A percentile compares a stretch with the other conserved stretches of the same genome.
phyloP scores from a whole-genome alignment of 2,329 filamentous ascomycete species.

The Diaporthe nobilis region DNA sequence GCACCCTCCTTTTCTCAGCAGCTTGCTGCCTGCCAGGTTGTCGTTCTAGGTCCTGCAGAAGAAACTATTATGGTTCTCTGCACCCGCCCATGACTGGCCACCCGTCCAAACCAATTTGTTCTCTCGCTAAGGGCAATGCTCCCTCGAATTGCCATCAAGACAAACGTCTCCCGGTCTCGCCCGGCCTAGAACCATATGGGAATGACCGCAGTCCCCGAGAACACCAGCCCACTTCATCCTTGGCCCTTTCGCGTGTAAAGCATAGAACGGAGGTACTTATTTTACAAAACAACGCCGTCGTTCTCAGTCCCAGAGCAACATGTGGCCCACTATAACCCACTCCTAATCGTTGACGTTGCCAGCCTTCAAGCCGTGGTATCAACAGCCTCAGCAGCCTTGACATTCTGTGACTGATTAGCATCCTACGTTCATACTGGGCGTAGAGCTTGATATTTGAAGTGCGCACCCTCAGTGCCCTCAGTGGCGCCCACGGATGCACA shows the following conservation, averaged over 20 bases:
- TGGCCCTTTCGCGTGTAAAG: constrained; percentile 23
- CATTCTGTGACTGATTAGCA: constrained; percentile 43
- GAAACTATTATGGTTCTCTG: constrained; percentile 5
- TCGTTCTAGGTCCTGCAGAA: constrained; percentile 19
- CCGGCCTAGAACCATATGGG: constrained; percentile 22
- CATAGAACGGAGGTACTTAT: constrained; percentile 35
- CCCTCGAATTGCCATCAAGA: constrained; percentile 13
- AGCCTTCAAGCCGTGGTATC: constrained; percentile 54
- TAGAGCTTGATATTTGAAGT: neutral
- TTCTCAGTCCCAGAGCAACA: constrained; percentile 24
- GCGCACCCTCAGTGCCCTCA: neutral
- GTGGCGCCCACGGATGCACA: neutral
- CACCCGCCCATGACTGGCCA: neutral
- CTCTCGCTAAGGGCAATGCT: constrained; percentile 21
- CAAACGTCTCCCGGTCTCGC: constrained; percentile 22
- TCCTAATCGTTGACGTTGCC: neutral
- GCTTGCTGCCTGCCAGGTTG: constrained; percentile 18
- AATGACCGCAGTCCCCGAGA: constrained; percentile 32
- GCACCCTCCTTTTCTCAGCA: constrained; percentile 28
- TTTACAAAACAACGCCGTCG: constrained; percentile 39
- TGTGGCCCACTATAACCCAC: neutral
- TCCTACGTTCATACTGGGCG: too few relatives aligned
- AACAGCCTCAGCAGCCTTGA: constrained; percentile 52
- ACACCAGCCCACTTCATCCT: constrained; percentile 31
- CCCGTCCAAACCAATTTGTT: constrained; percentile 10